Percentiles rank a stretch among this genome's conserved stretches.
Conservation (phyloP, 805 yeast genomes). For the Candida cerambycidarum region DNA sequence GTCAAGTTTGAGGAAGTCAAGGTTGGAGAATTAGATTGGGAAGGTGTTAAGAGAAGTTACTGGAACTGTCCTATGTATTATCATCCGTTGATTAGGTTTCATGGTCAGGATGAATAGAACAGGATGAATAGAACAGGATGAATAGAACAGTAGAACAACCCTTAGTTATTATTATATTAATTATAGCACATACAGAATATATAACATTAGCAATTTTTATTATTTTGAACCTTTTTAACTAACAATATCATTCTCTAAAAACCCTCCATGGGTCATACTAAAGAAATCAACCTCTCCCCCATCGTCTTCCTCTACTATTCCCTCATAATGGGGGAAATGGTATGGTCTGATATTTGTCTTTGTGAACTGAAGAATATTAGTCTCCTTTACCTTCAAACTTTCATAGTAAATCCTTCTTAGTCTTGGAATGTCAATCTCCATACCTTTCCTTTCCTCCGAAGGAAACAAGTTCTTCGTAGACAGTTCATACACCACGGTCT, state of each 20-base stretch:
- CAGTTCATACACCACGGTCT: constrained; percentile 25
- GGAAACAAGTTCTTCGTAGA: constrained; percentile 22
- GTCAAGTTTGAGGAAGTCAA: constrained; percentile 53
- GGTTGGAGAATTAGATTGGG: constrained; percentile 58
- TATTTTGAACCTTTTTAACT: constrained; percentile 9
- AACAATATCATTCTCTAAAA: constrained; percentile 14
- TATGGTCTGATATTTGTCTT: constrained; percentile 16
- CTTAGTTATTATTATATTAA: no score
- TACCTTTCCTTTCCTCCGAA: constrained; percentile 27
- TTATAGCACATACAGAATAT: no score
- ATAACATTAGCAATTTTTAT: no score
- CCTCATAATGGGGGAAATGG: constrained; percentile 17
- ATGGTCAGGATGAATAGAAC: no score
- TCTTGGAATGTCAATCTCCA: constrained; percentile 24
- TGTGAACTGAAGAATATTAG: constrained; percentile 15
- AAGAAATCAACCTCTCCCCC: constrained; percentile 16
- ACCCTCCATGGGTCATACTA: constrained; percentile 15
- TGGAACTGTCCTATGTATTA: constrained; percentile 70
- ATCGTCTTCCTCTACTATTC: constrained; percentile 6
- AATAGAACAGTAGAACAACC: no score
- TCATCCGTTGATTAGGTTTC: constrained; percentile 62
- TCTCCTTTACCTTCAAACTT: constrained; percentile 13
- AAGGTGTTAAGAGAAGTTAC: constrained; percentile 58
- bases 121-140: no score
- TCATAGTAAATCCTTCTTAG: constrained; percentile 14